Evolutionary conservation across 208 protist species (phyloP).

Genomic region (Trypanosoma lewisi): DNA sequence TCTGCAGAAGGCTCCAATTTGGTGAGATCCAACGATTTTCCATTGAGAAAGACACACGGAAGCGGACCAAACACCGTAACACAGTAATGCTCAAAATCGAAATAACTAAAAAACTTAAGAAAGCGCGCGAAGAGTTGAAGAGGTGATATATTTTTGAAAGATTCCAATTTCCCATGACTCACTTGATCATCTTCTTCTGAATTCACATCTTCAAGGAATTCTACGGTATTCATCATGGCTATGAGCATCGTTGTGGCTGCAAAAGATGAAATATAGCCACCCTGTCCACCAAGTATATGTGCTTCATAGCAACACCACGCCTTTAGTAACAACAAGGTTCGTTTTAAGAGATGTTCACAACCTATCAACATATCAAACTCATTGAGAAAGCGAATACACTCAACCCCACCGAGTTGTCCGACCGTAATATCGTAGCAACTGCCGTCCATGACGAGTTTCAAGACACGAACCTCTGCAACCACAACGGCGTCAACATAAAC

Average conservation of each 20-base stretch:
- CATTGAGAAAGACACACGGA: conserved; percentile 48
- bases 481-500: conserved; percentile 79
- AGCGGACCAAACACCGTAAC: conserved; percentile 81
- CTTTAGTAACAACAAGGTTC: conserved; percentile 88
- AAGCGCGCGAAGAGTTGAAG: conserved; percentile 70
- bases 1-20: conserved; percentile 61
- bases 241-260: conserved; percentile 90
- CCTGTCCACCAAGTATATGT: conserved; percentile 85
- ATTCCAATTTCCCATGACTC: conserved; percentile 12
- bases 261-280: conserved; percentile 89
- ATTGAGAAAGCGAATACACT: conserved; percentile 87
- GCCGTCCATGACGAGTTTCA: conserved; percentile 90
- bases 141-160: conserved; percentile 31
- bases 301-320: conserved; percentile 91
- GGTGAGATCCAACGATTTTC: conserved; percentile 50
- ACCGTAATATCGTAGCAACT: conserved; percentile 87
- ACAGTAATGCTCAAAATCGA: conserved; percentile 80
- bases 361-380: conserved; percentile 84
- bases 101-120: conserved; percentile 77
- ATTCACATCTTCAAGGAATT: conserved; percentile 79
- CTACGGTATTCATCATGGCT: conserved; percentile 82
- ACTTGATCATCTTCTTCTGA: background rate
- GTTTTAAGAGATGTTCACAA: conserved; percentile 84
- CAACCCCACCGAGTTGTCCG: conserved; percentile 87
- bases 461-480: conserved; percentile 77